phyloP scores from a whole-genome alignment of 2,329 filamentous ascomycete species.

The Aspergillaceae sp. region DNA sequence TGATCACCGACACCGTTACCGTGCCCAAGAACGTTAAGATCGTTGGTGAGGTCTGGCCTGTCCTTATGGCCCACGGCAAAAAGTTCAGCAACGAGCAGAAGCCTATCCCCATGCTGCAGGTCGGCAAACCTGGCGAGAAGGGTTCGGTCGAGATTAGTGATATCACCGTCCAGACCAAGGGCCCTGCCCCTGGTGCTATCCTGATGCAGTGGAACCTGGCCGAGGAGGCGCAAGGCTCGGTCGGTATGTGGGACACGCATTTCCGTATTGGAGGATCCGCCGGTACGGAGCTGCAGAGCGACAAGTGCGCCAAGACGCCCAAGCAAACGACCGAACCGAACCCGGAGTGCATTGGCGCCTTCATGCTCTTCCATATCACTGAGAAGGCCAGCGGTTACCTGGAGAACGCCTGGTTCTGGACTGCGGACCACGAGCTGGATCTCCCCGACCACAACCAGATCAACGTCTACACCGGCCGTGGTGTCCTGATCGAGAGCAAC shows the following conservation, averaged over 20 bases:
- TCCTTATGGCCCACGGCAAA: conserved; percentile 72
- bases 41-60: conserved; percentile 82
- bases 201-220: conserved; percentile 87
- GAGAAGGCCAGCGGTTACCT: conserved; percentile 59
- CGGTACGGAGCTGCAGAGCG: conserved; percentile 72
- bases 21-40: conserved; percentile 71
- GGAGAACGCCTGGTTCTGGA: conserved; percentile 88
- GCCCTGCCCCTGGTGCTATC: conserved; percentile 76
- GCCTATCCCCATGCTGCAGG: conserved; percentile 75
- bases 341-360: conserved; percentile 63
- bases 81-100: conserved; percentile 66
- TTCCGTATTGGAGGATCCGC: conserved; percentile 81
- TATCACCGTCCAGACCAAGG: conserved; percentile 74
- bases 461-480: conserved; percentile 78
- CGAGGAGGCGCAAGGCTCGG: conserved; percentile 53
- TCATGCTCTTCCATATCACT: conserved; percentile 53
- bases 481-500: conserved; percentile 68
- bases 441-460: conserved; percentile 57
- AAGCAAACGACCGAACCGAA: conserved; percentile 53
- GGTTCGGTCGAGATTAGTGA: conserved; percentile 83
- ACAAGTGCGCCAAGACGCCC: conserved; percentile 71
- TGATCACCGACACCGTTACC: conserved; percentile 52
- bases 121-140: conserved; percentile 67
- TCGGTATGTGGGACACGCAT: conserved; percentile 92
- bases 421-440: conserved; percentile 84